A percentile compares a stretch with the other conserved stretches of the same genome.
phyloP scores from a whole-genome alignment of 179 eudicot genomes.

The Gypsophila paniculata region DNA sequence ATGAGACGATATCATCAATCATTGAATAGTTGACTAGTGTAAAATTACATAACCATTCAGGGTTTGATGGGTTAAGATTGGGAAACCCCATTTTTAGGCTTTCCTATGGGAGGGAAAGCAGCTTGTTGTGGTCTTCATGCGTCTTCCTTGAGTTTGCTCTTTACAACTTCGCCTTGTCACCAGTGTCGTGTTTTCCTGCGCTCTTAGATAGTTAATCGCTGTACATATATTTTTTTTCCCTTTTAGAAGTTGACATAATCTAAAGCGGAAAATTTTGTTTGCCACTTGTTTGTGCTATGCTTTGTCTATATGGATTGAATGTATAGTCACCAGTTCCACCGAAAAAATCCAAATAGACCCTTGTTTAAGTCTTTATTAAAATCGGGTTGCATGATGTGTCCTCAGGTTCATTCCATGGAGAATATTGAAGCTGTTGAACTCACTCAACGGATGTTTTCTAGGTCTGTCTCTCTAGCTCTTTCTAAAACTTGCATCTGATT shows the following conservation, averaged over 20 bases:
- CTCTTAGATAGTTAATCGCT: background rate
- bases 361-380: background rate
- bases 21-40: no score
- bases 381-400: conserved; percentile 18
- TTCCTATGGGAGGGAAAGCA: no score
- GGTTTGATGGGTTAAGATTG: no score
- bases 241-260: no score
- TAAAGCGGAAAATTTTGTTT: no score
- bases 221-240: no score
- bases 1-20: no score
- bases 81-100: no score
- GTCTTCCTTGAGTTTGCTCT: background rate
- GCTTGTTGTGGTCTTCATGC: no score
- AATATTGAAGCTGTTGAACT: conserved; percentile 71
- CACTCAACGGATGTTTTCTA: conserved; percentile 60
- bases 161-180: no score
- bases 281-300: background rate
- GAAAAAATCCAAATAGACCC: background rate
- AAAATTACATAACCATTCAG: no score
- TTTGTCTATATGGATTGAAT: background rate
- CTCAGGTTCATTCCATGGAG: conserved; percentile 78
- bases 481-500: background rate
- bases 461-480: conserved; percentile 37
- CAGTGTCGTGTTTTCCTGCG: background rate
- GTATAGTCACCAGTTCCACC: background rate